These are phyloP conservation scores for Claviceps sorghi DNA, from an alignment of 2,329 filamentous ascomycete species.

Conservation along the genomic window DNA sequence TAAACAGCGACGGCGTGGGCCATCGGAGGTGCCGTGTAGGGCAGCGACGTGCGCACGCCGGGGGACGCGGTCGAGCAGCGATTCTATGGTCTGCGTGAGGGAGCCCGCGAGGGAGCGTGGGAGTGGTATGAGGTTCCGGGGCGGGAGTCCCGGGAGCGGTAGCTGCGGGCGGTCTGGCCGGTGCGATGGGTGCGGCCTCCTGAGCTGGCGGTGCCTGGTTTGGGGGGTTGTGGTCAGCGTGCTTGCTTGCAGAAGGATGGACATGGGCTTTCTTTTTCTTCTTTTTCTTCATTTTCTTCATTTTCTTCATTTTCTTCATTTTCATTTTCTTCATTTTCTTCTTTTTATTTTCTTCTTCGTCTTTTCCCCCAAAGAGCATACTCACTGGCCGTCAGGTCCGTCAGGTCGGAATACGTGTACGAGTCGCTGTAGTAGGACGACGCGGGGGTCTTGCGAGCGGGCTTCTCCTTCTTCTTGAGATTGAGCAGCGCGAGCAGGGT, in stretches of 20 bases:
- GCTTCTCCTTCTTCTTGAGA: slow-evolving; percentile 34
- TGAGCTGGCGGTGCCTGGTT: slow-evolving; percentile 12
- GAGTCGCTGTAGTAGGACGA: slow-evolving; percentile 35
- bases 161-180: slow-evolving; percentile 1
- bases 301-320: too few relatives aligned
- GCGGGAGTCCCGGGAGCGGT: slow-evolving; percentile 4
- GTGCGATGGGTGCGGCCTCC: slow-evolving; percentile 9
- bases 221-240: background rate
- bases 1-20: background rate
- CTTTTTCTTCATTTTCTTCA: too few relatives aligned
- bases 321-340: too few relatives aligned
- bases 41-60: too few relatives aligned
- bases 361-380: too few relatives aligned
- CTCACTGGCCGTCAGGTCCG: slow-evolving; percentile 34
- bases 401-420: slow-evolving; percentile 35
- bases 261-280: too few relatives aligned
- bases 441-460: slow-evolving; percentile 21
- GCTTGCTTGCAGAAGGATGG: too few relatives aligned
- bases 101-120: background rate
- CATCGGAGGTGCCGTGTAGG: background rate
- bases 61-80: background rate
- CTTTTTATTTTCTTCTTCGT: too few relatives aligned
- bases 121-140: slow-evolving; percentile 4
- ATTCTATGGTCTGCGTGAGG: slow-evolving; percentile 2
- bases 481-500: slow-evolving; percentile 40